Percentiles rank a stretch among this genome's conserved stretches.
phyloP scores from a whole-genome alignment of 371 early-diverging fungal genomes.

The Choanephora cucurbitarum region DNA sequence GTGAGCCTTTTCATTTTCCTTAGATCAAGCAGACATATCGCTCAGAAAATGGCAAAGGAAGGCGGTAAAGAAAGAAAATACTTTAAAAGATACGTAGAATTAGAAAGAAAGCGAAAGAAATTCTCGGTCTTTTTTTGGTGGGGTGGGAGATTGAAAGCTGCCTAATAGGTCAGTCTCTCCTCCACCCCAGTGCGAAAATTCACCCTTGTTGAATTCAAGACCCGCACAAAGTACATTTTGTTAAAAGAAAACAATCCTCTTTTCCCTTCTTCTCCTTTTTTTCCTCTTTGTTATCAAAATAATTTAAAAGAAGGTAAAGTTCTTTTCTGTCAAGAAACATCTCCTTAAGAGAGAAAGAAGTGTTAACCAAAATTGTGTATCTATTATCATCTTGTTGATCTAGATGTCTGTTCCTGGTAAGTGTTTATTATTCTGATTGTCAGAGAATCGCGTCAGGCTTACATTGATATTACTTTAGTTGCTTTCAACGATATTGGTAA shows the following conservation, averaged over 20 bases:
- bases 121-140: no score
- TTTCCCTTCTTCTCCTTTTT: constrained; percentile 12
- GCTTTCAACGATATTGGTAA: constrained; percentile 94
- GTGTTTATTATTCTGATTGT: constrained; percentile 3
- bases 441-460: not conserved
- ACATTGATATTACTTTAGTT: constrained; percentile 34
- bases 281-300: constrained; percentile 9
- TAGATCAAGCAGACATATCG: no score
- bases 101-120: no score
- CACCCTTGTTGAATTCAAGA: constrained; percentile 5
- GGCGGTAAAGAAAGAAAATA: no score
- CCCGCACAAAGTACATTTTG: not conserved
- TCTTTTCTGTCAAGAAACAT: no score
- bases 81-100: no score
- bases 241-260: constrained; percentile 12
- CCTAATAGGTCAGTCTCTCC: no score
- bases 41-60: no score
- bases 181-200: not conserved
- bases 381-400: not conserved
- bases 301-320: no score
- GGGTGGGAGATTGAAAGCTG: no score
- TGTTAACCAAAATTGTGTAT: no score
- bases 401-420: constrained; percentile 33
- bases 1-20: no score
- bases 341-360: constrained; percentile 6